Base-by-base conservation (phyloP, 2,329 filamentous ascomycete species). In the Paradendryphiella salina region DNA sequence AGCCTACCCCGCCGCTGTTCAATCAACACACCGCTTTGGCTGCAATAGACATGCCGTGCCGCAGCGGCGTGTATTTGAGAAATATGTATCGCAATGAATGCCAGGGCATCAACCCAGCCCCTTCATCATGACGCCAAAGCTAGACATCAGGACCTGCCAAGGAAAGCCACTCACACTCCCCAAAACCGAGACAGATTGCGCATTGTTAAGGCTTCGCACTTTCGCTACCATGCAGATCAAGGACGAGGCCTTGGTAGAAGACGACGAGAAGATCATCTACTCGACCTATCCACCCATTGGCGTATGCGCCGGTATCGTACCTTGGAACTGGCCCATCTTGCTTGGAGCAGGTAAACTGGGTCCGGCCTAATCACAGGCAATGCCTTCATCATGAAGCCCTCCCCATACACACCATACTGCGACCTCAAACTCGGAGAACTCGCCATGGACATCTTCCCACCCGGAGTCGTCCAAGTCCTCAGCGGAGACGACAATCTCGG, bases 401-500 rank as follows among this genome's bases (percentile, higher is more conserved):
- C 80, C 13, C 76, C 64, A 58, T 83, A 79, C 62, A 82, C 82
- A 0, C 82, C 82, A 0, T 85, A 84, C 63, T 77, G 76, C 5
- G 74, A 76, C 8, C 73, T 87, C 20, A 86, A 86, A 66, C 62
- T 85, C 4, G 80, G 78, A 5, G 83, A 86, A 65, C 65, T 87
- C 1, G 81, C 76, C 0, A 76, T 80, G 45, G 65, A 76, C 10
- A 76, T 84, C 66, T 84, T 86, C 68, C 83, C 83, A 0, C 80
- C 81, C 0, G 85, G 85, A 21, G 82, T 87, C 4, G 67, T 86
- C 0, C 83, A 86, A 56, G 80, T 76, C 0, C 67, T 87, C 2
- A 80, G 79, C 36, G 85, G 84, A 3, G 82, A 81, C 33, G 83
- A 86, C 57, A 73, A 75, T 35, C 77, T 86, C 1, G 84, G 84